Conservation (phyloP, 805 yeast species). For the Ogataea angusta region DNA sequence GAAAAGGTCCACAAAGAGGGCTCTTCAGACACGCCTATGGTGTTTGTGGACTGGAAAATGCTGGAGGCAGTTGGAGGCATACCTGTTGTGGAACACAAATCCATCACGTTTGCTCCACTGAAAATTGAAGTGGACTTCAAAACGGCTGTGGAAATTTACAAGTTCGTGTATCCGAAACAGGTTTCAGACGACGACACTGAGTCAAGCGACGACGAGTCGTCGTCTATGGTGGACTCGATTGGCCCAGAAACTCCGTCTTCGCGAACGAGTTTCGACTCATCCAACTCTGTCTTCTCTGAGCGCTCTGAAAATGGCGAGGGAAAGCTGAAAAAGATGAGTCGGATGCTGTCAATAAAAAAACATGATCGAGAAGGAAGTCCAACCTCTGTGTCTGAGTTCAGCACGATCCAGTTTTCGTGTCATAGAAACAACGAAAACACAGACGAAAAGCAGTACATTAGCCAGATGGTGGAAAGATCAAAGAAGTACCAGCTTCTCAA, state of each 20-base stretch:
- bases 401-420: slow-evolving; percentile 7
- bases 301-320: neutral
- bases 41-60: slow-evolving; percentile 50
- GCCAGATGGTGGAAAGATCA: slow-evolving; percentile 42
- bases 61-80: slow-evolving; percentile 66
- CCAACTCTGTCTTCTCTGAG: neutral
- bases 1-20: slow-evolving; percentile 29
- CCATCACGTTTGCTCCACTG: slow-evolving; percentile 50
- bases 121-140: slow-evolving; percentile 54
- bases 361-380: neutral
- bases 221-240: slow-evolving; percentile 5
- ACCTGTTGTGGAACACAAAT: slow-evolving; percentile 47
- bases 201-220: slow-evolving; percentile 6
- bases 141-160: slow-evolving; percentile 48
- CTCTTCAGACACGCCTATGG: slow-evolving; percentile 30
- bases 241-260: slow-evolving; percentile 3
- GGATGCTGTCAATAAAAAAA: slow-evolving; percentile 8
- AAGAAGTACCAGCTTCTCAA: slow-evolving; percentile 39
- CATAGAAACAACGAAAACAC: slow-evolving; percentile 6
- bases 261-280: slow-evolving; percentile 13
- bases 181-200: slow-evolving; percentile 5
- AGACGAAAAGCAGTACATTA: slow-evolving; percentile 34
- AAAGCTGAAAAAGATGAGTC: slow-evolving; percentile 11
- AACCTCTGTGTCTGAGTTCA: neutral
- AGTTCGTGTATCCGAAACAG: slow-evolving; percentile 29